Conservation (phyloP, 768 basidiomycete species). For the Cystobasidium onofrii region DNA sequence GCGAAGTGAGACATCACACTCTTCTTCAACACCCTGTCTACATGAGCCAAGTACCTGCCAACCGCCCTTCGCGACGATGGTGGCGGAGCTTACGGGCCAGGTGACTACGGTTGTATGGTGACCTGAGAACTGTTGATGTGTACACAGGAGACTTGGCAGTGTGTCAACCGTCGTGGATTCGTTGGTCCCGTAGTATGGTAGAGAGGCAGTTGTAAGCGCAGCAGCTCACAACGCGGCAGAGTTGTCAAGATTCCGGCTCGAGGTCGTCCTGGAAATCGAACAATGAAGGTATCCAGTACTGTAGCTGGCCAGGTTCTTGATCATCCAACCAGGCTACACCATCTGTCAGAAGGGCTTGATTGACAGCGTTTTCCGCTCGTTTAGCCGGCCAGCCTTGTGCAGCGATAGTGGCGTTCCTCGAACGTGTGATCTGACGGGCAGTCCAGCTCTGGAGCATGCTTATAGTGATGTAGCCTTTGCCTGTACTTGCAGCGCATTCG, state of each 20-base stretch:
- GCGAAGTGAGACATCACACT: too few species aligned
- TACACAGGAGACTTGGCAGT: too few species aligned
- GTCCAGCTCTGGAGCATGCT: slow-evolving; percentile 31
- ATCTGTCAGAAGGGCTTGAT: slow-evolving; percentile 82
- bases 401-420: background rate
- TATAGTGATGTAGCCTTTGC: slow-evolving; percentile 35
- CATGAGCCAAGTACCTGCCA: background rate
- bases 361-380: slow-evolving; percentile 66
- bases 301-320: slow-evolving; percentile 60
- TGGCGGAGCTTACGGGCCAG: background rate
- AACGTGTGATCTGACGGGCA: slow-evolving; percentile 44
- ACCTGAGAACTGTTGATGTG: background rate
- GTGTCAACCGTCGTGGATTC: too few species aligned
- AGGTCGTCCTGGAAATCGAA: slow-evolving; percentile 53
- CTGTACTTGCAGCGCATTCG: slow-evolving; percentile 51
- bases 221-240: too few species aligned
- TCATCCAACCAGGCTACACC: slow-evolving; percentile 93
- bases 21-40: background rate
- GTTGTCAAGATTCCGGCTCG: background rate
- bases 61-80: background rate
- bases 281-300: slow-evolving; percentile 81
- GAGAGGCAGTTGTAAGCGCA: too few species aligned
- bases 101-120: too few species aligned
- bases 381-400: slow-evolving; percentile 67
- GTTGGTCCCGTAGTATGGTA: too few species aligned